Conservation (phyloP, 495 filamentous ascomycete genomes). For the Penicillium ochrochloron region DNA sequence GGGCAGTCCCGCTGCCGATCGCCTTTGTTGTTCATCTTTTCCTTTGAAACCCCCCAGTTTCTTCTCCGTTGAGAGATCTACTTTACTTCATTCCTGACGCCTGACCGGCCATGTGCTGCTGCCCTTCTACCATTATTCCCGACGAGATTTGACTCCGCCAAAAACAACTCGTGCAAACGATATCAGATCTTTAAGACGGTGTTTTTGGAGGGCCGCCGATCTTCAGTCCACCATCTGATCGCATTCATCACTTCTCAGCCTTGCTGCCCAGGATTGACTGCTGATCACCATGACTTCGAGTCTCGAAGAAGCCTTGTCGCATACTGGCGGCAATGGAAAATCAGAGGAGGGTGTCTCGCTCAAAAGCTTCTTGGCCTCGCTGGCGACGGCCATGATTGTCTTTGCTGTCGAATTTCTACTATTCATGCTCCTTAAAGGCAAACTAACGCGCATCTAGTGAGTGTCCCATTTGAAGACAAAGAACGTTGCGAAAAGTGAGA, state of each 20-base stretch:
- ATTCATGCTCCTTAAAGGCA: constrained; percentile 78
- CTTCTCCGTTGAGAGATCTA: not conserved
- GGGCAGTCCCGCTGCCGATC: constrained; percentile 22
- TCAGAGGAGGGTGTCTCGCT: constrained; percentile 53
- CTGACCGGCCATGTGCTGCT: not conserved
- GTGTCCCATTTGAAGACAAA: constrained; percentile 28
- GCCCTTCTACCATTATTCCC: not conserved
- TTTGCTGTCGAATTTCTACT: constrained; percentile 78
- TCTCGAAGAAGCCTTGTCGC: constrained; percentile 43
- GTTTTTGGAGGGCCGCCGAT: constrained; percentile 8
- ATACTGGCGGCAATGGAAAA: constrained; percentile 46
- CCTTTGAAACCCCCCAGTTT: constrained; percentile 10
- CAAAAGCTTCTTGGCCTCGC: constrained; percentile 72
- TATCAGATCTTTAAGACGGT: not conserved
- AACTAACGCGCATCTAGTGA: constrained; percentile 84
- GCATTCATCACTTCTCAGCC: not conserved
- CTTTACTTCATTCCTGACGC: constrained; percentile 4
- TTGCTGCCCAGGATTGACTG: constrained; percentile 8
- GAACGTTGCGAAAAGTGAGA: not conserved
- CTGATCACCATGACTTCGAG: constrained; percentile 36
- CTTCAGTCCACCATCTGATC: constrained; percentile 2
- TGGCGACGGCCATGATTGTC: constrained; percentile 69
- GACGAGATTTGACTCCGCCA: not conserved
- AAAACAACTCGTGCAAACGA: constrained; percentile 4
- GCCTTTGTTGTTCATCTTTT: constrained; percentile 24